Evolutionary conservation across 1,139 yeast genomes (phyloP).

Genomic region (Yamadazyma dushanensis): DNA sequence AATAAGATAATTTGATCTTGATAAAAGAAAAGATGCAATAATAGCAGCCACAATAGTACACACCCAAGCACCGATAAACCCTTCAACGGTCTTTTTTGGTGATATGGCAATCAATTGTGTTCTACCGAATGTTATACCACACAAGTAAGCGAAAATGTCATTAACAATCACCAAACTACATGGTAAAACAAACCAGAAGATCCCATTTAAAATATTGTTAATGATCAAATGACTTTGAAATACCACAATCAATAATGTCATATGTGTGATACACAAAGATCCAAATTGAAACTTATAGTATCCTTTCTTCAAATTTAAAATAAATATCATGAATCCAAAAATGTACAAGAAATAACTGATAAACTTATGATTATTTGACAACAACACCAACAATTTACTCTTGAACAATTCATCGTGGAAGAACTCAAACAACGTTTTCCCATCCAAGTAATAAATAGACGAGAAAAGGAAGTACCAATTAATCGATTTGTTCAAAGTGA

Average conservation of each 20-base stretch:
- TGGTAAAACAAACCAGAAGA: conserved; percentile 94
- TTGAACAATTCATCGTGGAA: conserved; percentile 45
- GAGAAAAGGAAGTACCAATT: conserved; percentile 88
- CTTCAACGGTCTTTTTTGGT: conserved; percentile 97
- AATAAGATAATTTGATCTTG: conserved; percentile 71
- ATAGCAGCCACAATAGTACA: conserved; percentile 82
- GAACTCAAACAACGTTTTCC: conserved; percentile 74
- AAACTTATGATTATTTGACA: conserved; percentile 74
- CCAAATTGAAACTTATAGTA: conserved; percentile 90
- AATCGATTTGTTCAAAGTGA: conserved; percentile 80
- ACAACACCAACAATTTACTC: conserved; percentile 40
- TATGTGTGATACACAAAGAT: conserved; percentile 90
- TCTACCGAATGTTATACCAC: conserved; percentile 95
- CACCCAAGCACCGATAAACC: conserved; percentile 96
- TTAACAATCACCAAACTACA: conserved; percentile 89
- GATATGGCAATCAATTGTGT: conserved; percentile 92
- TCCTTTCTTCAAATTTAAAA: conserved; percentile 85
- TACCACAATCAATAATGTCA: conserved; percentile 87
- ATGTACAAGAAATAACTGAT: conserved; percentile 82
- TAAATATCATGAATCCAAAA: conserved; percentile 87
- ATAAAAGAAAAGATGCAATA: conserved; percentile 60
- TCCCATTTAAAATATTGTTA: conserved; percentile 83
- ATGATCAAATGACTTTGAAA: conserved; percentile 93
- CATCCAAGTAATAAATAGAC: conserved; percentile 85
- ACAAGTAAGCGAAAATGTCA: conserved; percentile 93